Conservation (phyloP, 768 basidiomycete genomes). For the Cyathus striatus region DNA sequence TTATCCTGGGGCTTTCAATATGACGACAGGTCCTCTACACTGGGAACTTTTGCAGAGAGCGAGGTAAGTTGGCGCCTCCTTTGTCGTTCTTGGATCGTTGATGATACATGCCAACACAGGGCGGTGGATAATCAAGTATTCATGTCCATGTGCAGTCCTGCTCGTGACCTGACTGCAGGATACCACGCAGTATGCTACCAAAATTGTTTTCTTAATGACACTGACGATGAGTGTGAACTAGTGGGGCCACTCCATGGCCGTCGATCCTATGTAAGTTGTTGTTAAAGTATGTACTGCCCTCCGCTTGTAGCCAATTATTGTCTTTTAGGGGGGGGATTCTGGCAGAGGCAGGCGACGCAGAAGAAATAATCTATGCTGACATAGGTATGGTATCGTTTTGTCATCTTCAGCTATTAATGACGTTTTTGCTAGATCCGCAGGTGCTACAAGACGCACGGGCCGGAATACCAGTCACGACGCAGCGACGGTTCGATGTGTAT, state of each 20-base stretch:
- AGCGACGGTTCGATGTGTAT: conserved; percentile 92
- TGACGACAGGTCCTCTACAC: conserved; percentile 91
- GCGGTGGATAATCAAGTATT: conserved; percentile 98
- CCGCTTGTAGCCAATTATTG: too few species aligned
- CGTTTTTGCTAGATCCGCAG: conserved; percentile 36
- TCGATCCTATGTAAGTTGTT: conserved; percentile 76
- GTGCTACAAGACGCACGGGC: conserved; percentile 60
- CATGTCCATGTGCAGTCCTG: conserved; percentile 94
- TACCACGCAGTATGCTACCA: conserved; percentile 73
- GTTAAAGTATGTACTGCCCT: neutral
- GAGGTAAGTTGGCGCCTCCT: conserved; percentile 42
- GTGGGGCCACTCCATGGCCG: conserved; percentile 90
- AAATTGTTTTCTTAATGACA: conserved; percentile 1
- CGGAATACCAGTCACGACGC: conserved; percentile 88
- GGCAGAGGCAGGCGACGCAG: conserved; percentile 67
- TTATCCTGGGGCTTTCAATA: conserved; percentile 94
- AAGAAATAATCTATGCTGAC: conserved; percentile 73
- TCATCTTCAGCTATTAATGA: too few species aligned
- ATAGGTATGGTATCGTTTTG: conserved; percentile 72
- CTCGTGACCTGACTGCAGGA: conserved; percentile 71
- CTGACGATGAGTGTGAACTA: too few species aligned
- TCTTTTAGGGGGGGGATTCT: conserved; percentile 65
- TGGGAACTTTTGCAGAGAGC: conserved; percentile 91
- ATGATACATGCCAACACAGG: conserved; percentile 32
- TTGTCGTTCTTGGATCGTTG: neutral